phyloP scores from a whole-genome alignment of 108 stramenopile species.

The Phaeodactylum tricornutum region DNA sequence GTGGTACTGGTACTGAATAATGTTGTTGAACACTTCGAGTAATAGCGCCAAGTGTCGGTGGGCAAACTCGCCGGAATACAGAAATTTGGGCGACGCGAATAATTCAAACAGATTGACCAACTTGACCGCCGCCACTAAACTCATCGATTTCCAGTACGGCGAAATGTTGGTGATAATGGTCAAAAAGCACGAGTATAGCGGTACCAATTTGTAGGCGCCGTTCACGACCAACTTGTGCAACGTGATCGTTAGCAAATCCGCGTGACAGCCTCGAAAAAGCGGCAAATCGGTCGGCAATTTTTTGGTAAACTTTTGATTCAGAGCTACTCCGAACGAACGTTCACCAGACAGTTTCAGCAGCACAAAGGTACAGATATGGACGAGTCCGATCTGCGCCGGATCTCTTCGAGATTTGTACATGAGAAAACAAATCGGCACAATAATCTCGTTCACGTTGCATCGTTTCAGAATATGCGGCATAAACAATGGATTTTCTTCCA shows the following conservation, averaged over 20 bases:
- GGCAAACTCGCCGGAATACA: conserved; percentile 84
- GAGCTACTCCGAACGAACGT: conserved; percentile 86
- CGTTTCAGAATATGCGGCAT: conserved; percentile 76
- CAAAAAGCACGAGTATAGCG: conserved; percentile 92
- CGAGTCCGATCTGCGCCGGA: conserved; percentile 78
- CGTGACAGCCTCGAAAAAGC: conserved; percentile 83
- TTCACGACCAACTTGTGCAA: conserved; percentile 94
- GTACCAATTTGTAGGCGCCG: conserved; percentile 76
- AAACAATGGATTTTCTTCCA: conserved; percentile 92
- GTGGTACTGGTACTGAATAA: conserved; percentile 97
- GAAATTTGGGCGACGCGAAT: conserved; percentile 82
- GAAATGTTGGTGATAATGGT: conserved; percentile 93
- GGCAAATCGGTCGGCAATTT: conserved; percentile 82
- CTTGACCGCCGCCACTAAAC: conserved; percentile 86
- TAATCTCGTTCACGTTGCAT: conserved; percentile 69
- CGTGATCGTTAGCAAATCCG: conserved; percentile 89
- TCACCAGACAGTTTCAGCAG: conserved; percentile 92
- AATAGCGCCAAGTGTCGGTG: conserved; percentile 84
- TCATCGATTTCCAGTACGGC: conserved; percentile 87
- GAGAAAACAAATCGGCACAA: conserved; percentile 91
- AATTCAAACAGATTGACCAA: conserved; percentile 92
- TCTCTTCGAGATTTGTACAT: conserved; percentile 88
- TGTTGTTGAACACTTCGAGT: conserved; percentile 95
- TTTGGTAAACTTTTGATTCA: conserved; percentile 84
- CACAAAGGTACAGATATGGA: conserved; percentile 95